phyloP scores from a whole-genome alignment of 1,139 yeast species.

The Casaregolazyma suthepensis region DNA sequence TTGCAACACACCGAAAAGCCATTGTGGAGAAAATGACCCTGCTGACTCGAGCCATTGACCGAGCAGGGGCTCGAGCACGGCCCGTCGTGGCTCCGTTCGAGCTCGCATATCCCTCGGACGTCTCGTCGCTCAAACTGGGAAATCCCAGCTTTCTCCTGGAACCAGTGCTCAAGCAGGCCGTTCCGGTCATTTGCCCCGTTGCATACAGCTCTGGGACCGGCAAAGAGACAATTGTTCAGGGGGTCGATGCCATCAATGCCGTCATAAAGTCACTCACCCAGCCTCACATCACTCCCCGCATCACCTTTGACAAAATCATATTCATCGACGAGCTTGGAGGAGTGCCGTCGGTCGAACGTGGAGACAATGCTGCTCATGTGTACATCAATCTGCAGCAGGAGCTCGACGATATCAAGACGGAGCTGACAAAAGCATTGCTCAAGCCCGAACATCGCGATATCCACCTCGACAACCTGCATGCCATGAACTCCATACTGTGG shows the following conservation, averaged over 20 bases:
- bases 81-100: constrained; percentile 10
- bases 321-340: constrained; percentile 82
- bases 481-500: constrained; percentile 44
- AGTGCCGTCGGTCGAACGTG: constrained; percentile 76
- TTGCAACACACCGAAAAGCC: constrained; percentile 19
- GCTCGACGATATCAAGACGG: constrained; percentile 57
- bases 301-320: constrained; percentile 71
- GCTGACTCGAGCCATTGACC: constrained; percentile 22
- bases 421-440: constrained; percentile 51
- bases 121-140: constrained; percentile 19
- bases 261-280: constrained; percentile 30
- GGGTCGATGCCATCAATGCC: constrained; percentile 35
- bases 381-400: constrained; percentile 84
- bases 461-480: constrained; percentile 50
- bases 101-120: constrained; percentile 5
- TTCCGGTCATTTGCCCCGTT: constrained; percentile 61
- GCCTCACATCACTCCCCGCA: constrained; percentile 31
- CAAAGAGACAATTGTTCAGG: constrained; percentile 35
- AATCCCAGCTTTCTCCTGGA: constrained; percentile 34
- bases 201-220: constrained; percentile 40
- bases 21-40: constrained; percentile 22
- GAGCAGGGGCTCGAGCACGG: constrained; percentile 15
- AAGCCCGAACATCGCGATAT: constrained; percentile 40
- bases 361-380: constrained; percentile 63
- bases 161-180: constrained; percentile 38